Base-by-base conservation (phyloP, 208 protist genomes). In the Acanthamoeba triangularis region DNA sequence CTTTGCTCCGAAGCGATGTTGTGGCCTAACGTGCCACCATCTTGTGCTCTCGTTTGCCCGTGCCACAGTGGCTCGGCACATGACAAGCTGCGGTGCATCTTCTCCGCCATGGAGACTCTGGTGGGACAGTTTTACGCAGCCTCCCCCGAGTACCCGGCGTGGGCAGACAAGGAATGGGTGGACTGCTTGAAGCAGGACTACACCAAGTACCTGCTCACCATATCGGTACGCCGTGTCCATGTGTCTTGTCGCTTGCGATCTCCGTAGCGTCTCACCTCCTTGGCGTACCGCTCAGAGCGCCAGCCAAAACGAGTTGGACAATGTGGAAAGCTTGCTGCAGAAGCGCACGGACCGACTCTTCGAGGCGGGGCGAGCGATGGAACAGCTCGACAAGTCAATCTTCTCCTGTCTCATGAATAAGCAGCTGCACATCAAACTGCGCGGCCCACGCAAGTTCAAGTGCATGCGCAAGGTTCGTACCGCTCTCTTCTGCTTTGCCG, bases 381-480 rank as follows among this genome's bases (percentile, higher is more conserved):
- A 88, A 4, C 44, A 88, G 28, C 80, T 88, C 80, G 80, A 88
- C 80, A 88, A 37, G 52, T 56, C 6, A 49, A 88, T 88, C 52
- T 88, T 88, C 35, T 88, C 80, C 10, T 88, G 80, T 49, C 44
- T 88, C 80, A 63, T 63, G 23, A 88, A 54, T 49, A 88, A 88
- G 80, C 44, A 63, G 80, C 80, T 88, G 1, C 80, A 88, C 33
- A 47, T 54, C 47, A 54, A 63, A 30, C 28, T 65, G 6, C 80
- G 49, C 44, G 80, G 47, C 7, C 80, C 23, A 23, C 49, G 80
- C 44, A 54, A 88, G 80, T 88, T 65, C 49, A 88, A 63, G 52
- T 88, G 44, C 52, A 63, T 88, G 52, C 49, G 80, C 14, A 56
- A 63, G 80, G 80, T 88, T 14, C 0, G 80, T n/a, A n/a, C 10